Conservation (phyloP, 129 eudicot species). For the Flaveria sonorensis region DNA sequence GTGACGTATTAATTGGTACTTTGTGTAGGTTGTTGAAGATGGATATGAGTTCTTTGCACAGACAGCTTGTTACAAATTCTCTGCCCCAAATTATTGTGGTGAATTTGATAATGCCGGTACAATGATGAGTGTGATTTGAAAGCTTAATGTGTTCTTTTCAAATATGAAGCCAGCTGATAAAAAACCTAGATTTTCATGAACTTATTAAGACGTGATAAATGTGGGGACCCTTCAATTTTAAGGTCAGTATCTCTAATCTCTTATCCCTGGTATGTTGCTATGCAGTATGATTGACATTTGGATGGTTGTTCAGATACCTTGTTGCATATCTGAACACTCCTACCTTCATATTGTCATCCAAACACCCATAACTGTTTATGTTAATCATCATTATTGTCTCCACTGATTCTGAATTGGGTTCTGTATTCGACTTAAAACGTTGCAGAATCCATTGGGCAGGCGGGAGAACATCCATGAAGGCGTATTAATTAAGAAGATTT, state of each 20-base stretch:
- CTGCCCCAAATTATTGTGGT: constrained; percentile 81
- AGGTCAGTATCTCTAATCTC: constrained; percentile 42
- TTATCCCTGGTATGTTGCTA: constrained; percentile 8
- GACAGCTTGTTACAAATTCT: constrained; percentile 76
- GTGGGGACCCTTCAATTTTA: constrained; percentile 30
- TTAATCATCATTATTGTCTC: not conserved
- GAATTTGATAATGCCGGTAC: constrained; percentile 89
- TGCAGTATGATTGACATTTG: constrained; percentile 1
- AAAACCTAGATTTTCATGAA: constrained; percentile 59
- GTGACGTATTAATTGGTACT: not conserved
- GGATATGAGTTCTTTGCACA: constrained; percentile 81
- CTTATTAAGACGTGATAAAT: constrained; percentile 17
- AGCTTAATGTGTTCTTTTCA: constrained; percentile 84
- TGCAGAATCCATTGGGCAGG: constrained; percentile 35
- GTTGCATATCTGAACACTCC: not conserved
- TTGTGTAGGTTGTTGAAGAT: constrained; percentile 76
- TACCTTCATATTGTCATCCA: not conserved
- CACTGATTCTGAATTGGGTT: not conserved
- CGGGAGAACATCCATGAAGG: constrained; percentile 14
- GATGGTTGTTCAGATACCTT: not conserved
- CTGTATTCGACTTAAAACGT: not conserved
- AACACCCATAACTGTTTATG: not conserved
- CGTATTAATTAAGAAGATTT: constrained; percentile 24
- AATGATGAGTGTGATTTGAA: constrained; percentile 89
- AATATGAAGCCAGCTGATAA: constrained; percentile 71